Evolutionary conservation across 768 basidiomycete species (phyloP), one percentile per base, ranked within the genome.

Genomic region (Gautieria morchelliformis): DNA sequence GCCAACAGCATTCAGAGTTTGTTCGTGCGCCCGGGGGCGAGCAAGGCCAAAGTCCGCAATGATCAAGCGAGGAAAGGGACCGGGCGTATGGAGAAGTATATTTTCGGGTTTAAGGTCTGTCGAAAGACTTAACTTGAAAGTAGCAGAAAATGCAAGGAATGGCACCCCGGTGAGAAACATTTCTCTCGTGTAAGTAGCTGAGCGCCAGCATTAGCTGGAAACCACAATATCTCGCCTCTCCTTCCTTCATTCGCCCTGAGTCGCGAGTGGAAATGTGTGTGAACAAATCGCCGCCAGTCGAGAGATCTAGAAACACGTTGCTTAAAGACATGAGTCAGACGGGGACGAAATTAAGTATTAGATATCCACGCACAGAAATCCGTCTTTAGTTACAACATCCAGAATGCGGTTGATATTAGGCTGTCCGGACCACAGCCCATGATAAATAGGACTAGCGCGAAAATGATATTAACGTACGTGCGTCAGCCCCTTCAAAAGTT

Each of bases 11-110:
- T 89, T 89, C 64, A 89, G 74, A 0, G 90, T 92, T 65, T 86
- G 84, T 75, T 91, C 84, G 64, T 84, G 83, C 2, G 89, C 82
- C 62, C 82, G 83, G 7, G 82, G 81, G 17, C 89, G 82, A 10
- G 90, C 90, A 17, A 91, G 80, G 9, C 90, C 90, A 65, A 93
- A 93, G 68, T 93, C 90, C 19, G 90, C 90, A 40, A 93, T 84
- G 52, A 89, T 76, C 41, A 93, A 82, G 41, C 85, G 86, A 51
- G 90, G 90, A 65, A 89, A 93, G 3, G 87, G 80, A 10, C 89
- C 90, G n/a, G 90, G 87, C 5, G 79, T 75, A 62, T 82, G 74
- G 4, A 93, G 75, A 14, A 93, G 74, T 41, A 93, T 86, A 62
- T 93, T 93, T 71, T 93, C 90, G 27, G 90, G 90, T 89, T 83